Base-by-base conservation (phyloP, 495 filamentous ascomycete genomes). In the Daldinia vernicosa region DNA sequence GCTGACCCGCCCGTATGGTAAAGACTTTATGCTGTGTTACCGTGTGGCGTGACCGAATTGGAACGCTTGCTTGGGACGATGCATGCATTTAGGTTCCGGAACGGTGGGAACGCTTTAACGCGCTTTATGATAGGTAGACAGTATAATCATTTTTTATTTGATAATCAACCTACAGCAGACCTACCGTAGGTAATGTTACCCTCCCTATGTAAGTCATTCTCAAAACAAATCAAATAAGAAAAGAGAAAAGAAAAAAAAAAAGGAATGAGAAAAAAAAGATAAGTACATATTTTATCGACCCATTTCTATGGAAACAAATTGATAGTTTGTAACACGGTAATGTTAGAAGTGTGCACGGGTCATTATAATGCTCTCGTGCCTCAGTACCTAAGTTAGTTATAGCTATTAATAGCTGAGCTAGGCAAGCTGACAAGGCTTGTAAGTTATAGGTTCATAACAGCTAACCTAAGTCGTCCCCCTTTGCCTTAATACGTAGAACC, bases 1-100 rank as follows among this genome's bases (percentile, higher is more conserved):
- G 19, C 37, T 45, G 56, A 60, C 56, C 56, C 27, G 64, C 55
- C 37, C 64, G 57, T 67, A 47, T 26, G 64, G 56, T 67, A 56
- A 43, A 56, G 63, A 43, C 37, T 14, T 53, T 66, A 71, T 71
- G 69, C 58, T 63, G 69, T 71, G 69, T 59, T 39, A 71, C 69
- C 27, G 14, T 66, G 69, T 66, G 69, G 69, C 62, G 51, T 55
- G 54, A 58, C 57, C 67, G 54, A 60, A 56, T 55, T 67, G 63
- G 63, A 57, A 57, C 14, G 56, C 22, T 43, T 55, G 32, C 15
- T 30, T 66, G 47, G 55, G 55, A 57, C 40, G 32, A 43, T 39
- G 30, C 56, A 60, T 60, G 37, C 56, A 60, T 24, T 56, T 35
- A 53, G 28, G 30, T 56, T 56, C 53, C 53, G 53, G 53, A 30